Evolutionary conservation across 2,329 filamentous ascomycete species (phyloP).

Genomic region (Xylariomycetidae sp.): DNA sequence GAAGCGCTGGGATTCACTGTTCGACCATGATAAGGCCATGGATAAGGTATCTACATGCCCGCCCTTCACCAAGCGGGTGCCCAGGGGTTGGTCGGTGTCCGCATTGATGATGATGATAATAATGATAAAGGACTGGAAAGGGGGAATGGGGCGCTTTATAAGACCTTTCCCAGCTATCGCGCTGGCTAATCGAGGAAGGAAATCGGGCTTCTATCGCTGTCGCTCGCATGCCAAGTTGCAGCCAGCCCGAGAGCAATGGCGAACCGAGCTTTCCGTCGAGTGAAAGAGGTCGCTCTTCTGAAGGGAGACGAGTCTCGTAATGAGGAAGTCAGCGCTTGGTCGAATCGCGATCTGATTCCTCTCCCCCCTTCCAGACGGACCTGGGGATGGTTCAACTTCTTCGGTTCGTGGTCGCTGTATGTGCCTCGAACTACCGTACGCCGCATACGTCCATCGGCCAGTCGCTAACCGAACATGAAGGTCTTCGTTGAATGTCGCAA

Average conservation of each 20-base stretch:
- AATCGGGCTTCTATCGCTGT: too few species aligned
- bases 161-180: too few species aligned
- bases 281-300: slow-evolving; percentile 26
- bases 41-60: too few species aligned
- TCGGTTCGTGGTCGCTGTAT: slow-evolving; percentile 33
- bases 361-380: slow-evolving; percentile 35
- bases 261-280: slow-evolving; percentile 8
- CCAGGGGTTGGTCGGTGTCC: too few species aligned
- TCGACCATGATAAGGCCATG: too few species aligned
- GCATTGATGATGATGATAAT: too few species aligned
- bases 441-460: neutral
- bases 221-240: too few species aligned
- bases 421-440: neutral
- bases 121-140: too few species aligned
- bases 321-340: slow-evolving; percentile 42
- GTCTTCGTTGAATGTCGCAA: slow-evolving; percentile 29
- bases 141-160: too few species aligned
- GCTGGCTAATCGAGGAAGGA: too few species aligned
- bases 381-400: slow-evolving; percentile 40
- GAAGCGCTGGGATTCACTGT: too few species aligned
- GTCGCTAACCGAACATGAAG: slow-evolving; percentile 1
- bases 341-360: slow-evolving; percentile 35
- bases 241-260: slow-evolving; percentile 1
- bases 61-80: too few species aligned
- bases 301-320: slow-evolving; percentile 31